These are phyloP conservation scores for Teunomyces panamensis DNA, from an alignment of 805 yeast species.

Conservation along the genomic window DNA sequence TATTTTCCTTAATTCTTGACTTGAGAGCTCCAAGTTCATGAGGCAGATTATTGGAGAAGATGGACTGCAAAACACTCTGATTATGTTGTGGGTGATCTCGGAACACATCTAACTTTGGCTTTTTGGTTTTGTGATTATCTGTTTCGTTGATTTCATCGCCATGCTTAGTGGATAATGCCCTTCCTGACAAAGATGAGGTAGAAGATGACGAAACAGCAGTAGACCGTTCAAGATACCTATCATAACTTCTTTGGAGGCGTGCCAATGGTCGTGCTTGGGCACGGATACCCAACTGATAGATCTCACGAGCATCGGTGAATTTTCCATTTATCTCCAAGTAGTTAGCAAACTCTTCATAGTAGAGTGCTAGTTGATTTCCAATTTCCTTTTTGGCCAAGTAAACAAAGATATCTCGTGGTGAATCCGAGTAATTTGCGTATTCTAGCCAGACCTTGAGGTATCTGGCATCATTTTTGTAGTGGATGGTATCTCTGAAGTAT, in stretches of 20 bases:
- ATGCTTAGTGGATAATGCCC: constrained; percentile 32
- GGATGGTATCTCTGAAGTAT: constrained; percentile 57
- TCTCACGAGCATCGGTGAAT: constrained; percentile 53
- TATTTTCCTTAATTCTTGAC: constrained; percentile 63
- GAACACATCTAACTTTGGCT: constrained; percentile 40
- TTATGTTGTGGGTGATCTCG: constrained; percentile 24
- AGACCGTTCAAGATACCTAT: constrained; percentile 43
- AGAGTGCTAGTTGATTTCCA: constrained; percentile 63
- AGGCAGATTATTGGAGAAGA: constrained; percentile 16
- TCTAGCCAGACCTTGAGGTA: constrained; percentile 79
- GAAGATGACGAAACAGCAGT: constrained; percentile 10
- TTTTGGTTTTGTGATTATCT: constrained; percentile 15
- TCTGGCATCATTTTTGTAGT: constrained; percentile 80
- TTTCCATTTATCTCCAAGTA: constrained; percentile 52
- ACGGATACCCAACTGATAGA: constrained; percentile 57
- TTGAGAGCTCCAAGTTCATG: constrained; percentile 48
- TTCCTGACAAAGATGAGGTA: constrained; percentile 22
- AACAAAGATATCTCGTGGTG: constrained; percentile 67
- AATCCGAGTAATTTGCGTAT: constrained; percentile 64
- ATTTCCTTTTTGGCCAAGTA: constrained; percentile 70
- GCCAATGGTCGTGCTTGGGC: constrained; percentile 62
- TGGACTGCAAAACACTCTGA: constrained; percentile 16
- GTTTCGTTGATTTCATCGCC: constrained; percentile 22
- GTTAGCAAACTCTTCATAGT: constrained; percentile 76
- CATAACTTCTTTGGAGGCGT: constrained; percentile 32